Evolutionary conservation across 176 grass and related monocot genomes (phyloP).

Genomic region (Triticum dicoccoides): DNA sequence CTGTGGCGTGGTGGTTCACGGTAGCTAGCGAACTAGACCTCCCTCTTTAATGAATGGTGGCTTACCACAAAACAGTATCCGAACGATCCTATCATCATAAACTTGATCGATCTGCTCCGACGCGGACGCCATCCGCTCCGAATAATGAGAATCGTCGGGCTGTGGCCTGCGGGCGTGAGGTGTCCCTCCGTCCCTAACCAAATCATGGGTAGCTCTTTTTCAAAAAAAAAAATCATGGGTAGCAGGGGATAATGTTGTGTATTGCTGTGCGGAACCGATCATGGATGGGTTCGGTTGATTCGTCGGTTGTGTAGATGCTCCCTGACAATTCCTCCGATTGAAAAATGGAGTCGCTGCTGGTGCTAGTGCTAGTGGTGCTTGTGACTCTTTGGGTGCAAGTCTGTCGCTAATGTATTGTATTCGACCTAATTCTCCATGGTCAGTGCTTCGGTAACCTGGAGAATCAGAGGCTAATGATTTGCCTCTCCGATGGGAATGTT

Average conservation of each 20-base stretch:
- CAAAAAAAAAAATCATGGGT: neutral
- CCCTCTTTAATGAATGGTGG: neutral
- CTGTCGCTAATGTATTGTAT: neutral
- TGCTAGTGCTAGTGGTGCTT: neutral
- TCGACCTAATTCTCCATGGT: neutral
- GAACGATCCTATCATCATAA: neutral
- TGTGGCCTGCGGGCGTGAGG: neutral
- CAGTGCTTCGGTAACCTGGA: neutral
- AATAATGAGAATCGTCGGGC: no score
- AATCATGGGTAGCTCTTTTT: neutral
- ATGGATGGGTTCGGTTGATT: neutral
- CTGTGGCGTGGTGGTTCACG: neutral
- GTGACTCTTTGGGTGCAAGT: neutral
- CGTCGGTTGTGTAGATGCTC: neutral
- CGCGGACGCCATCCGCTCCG: neutral
- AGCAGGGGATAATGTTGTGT: neutral
- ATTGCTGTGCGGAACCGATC: neutral
- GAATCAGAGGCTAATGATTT: neutral
- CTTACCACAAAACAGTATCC: conserved; percentile 15
- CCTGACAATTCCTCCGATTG: neutral
- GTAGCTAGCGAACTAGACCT: neutral
- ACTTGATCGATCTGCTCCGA: neutral
- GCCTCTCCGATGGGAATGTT: neutral
- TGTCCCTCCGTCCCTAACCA: neutral
- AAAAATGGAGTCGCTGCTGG: neutral